Base-by-base conservation (phyloP, 441 rosid species). In the Arabidopsis lyrata region DNA sequence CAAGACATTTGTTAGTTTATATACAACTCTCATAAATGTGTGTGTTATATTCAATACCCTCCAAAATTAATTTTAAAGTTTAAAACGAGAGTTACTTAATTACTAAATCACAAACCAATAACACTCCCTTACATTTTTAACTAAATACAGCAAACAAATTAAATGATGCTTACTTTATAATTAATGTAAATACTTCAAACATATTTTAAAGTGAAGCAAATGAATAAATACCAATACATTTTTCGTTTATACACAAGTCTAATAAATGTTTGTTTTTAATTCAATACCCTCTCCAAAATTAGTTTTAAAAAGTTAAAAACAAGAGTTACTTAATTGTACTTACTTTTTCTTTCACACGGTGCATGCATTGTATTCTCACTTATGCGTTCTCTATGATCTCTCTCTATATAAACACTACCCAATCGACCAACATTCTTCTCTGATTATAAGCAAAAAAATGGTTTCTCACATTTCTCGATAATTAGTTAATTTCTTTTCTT, bases 361-460 rank as follows among this genome's bases (percentile, higher is more conserved):
- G 34, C 29, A 63, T 72, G 24, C 38, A 56, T 31, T 48, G 53
- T 48, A 18, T 48, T 48, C 53, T 8, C 53, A 48, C 53, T 2
- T 48, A 48, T 48, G 4, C 20, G 53, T 3, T 61, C 42, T 61
- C 49, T 61, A 8, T 24, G 10, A 20, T 72, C 13, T 38, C 42
- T 52, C 14, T 31, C 12, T 53, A 63, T 63, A 53, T 63, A 72
- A 32, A 72, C 63, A 18, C 35, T 47, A 63, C 47, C 15, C 55
- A 44, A 44, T 63, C 44, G 35, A 72, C 35, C 32, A 62, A 16
- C 68, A 45, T 52, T 52, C 54, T 52, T 50, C 74, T 48, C 75
- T 61, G 15, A 31, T 22, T 38, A 29, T 38, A 36, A 59, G 35
- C 58, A 9, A 20, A 70, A 70, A 35, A n/a, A 24, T 22, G 18